Base-by-base conservation (phyloP, 805 yeast species). In the Zygosaccharomyces pseudorouxii region DNA sequence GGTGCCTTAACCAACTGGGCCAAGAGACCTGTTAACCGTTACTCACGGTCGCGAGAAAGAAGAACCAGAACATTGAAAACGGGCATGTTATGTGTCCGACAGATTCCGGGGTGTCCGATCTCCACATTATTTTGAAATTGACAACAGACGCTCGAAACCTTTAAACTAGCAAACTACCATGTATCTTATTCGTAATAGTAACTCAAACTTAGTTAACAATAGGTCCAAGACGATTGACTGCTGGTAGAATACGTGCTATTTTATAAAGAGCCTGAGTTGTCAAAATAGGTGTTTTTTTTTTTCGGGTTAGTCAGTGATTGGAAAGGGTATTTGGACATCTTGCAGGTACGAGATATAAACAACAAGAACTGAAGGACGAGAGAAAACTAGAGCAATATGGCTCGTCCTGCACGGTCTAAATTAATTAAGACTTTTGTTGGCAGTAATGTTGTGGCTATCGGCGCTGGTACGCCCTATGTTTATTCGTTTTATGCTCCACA, bases 401-500 rank as follows among this genome's bases (percentile, higher is more conserved):
- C 36, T 8, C 46, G 51, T 23, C 57, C 58, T 27, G 45, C 55
- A 41, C 48, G 51, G 9, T 40, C 68, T 11, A 53, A 51, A 27
- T 48, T 58, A 48, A 46, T 47, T 8, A 47, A 38, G 38, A 55
- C 58, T 27, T 62, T 67, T 40, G 43, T 66, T 9, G 70, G 70
- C 2, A 59, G 68, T 18, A 63, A 62, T 39, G 58, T 82, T 14
- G 81, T 81, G 7, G 76, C 86, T 0, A 57, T 84, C 41, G 89
- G 84, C 0, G 76, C 88, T 3, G 92, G 93, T 2, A 84, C 89
- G 2, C 86, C 88, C 0, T 86, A 86, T 57, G 68, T 84, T 11
- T 86, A 80, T 61, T 86, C 90, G 0, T 78, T 80, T n/a, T 86
- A 80, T 60, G 81, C 89, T 1, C 90, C 92, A 1, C 89, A 85